Conservation (phyloP, 352 stramenopile genomes). For the Phytopythium vexans region DNA sequence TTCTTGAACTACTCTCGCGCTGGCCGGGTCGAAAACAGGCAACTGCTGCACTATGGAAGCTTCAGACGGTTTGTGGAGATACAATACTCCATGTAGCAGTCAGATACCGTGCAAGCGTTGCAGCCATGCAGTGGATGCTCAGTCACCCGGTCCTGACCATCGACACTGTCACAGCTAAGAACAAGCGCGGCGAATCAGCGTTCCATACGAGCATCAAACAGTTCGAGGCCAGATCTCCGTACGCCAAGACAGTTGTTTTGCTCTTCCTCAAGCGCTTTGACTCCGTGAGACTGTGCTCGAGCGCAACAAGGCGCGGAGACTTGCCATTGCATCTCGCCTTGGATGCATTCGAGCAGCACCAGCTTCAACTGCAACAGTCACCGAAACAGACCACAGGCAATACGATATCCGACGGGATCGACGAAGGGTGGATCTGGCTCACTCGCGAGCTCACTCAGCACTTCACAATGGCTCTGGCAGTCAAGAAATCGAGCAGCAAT, state of each 20-base stretch:
- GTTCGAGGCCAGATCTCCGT: conserved; percentile 14
- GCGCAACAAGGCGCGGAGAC: conserved; percentile 35
- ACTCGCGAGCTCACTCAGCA: conserved; percentile 13
- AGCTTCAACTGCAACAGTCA: conserved; percentile 6
- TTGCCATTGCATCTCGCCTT: conserved; percentile 53
- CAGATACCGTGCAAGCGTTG: conserved; percentile 27
- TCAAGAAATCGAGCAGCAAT: conserved; percentile 17
- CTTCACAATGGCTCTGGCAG: conserved; percentile 17
- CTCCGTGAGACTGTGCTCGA: conserved; percentile 18
- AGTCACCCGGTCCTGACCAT: not conserved
- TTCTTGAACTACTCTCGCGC: conserved; percentile 24
- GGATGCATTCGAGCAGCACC: conserved; percentile 27
- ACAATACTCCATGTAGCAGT: conserved; percentile 38
- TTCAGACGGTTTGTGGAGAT: conserved; percentile 24
- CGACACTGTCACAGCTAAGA: conserved; percentile 16
- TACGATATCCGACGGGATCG: not conserved
- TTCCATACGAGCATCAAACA: conserved; percentile 45
- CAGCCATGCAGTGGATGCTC: conserved; percentile 39
- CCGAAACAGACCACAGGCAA: too few relatives aligned
- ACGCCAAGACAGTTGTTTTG: conserved; percentile 33
- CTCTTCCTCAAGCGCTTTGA: conserved; percentile 38
- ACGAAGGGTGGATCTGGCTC: conserved; percentile 28
- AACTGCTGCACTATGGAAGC: conserved; percentile 12
- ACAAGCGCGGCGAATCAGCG: conserved; percentile 29
- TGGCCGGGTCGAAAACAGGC: not conserved